Evolutionary conservation across 768 basidiomycete species (phyloP).

Genomic region (Boletus rex-veris): DNA sequence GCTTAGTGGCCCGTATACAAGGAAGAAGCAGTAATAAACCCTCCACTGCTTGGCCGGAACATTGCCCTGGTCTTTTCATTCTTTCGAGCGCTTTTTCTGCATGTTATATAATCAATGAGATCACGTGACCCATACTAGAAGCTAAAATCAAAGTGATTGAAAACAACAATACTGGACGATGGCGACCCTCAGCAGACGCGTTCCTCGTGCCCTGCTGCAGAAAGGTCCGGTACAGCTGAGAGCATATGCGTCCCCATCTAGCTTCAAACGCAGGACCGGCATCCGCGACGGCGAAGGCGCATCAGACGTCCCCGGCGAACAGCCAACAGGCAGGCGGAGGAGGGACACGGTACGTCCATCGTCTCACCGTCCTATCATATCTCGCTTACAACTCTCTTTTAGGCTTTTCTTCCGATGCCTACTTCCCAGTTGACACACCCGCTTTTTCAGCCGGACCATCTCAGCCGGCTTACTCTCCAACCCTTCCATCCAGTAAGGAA

Average conservation of each 20-base stretch:
- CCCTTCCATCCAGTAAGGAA: constrained; percentile 42
- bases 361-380: neutral
- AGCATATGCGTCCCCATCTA: constrained; percentile 15
- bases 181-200: constrained; percentile 16
- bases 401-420: constrained; percentile 47
- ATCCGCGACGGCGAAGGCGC: constrained; percentile 6
- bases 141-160: neutral
- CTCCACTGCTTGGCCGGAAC: no score
- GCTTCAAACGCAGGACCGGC: constrained; percentile 24
- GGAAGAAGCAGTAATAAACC: no score
- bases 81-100: no score
- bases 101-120: neutral
- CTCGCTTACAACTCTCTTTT: neutral
- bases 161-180: constrained; percentile 1
- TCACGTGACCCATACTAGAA: constrained; percentile 5
- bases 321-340: constrained; percentile 21
- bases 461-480: constrained; percentile 37
- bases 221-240: neutral
- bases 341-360: constrained; percentile 19
- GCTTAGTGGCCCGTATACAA: no score
- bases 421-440: constrained; percentile 36
- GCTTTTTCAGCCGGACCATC: constrained; percentile 39
- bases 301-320: constrained; percentile 16
- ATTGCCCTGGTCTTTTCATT: no score
- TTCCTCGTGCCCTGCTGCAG: constrained; percentile 5